Conservation (phyloP, 345 rosid genomes). For the Eucalyptus sp. region DNA sequence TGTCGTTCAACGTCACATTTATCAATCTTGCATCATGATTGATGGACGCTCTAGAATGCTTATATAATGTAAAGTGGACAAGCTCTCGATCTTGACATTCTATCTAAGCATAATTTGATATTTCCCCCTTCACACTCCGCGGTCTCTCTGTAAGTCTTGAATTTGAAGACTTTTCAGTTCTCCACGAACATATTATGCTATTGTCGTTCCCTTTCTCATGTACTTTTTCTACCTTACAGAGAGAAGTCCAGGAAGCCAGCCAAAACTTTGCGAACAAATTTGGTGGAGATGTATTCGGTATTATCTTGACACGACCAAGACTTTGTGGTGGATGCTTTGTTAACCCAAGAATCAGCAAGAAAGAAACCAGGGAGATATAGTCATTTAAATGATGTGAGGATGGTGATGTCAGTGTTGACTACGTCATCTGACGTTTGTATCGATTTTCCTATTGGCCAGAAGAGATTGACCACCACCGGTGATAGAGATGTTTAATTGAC, state of each 20-base stretch:
- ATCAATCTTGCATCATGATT: neutral
- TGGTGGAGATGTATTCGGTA: neutral
- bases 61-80: neutral
- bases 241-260: neutral
- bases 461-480: neutral
- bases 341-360: neutral
- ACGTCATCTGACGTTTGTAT: neutral
- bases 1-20: neutral
- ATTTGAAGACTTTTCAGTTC: neutral
- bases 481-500: neutral
- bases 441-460: neutral
- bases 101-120: neutral
- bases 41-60: neutral
- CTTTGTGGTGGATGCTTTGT: neutral
- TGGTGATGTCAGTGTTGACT: neutral
- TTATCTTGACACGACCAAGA: neutral
- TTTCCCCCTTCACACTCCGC: neutral
- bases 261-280: neutral
- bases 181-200: neutral
- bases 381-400: neutral
- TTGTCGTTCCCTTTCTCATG: neutral
- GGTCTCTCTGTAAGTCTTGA: neutral
- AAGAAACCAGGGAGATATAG: neutral
- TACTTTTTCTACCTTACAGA: neutral
- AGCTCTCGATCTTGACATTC: neutral